phyloP scores from a whole-genome alignment of 495 filamentous ascomycete species.

The Halenospora varia region DNA sequence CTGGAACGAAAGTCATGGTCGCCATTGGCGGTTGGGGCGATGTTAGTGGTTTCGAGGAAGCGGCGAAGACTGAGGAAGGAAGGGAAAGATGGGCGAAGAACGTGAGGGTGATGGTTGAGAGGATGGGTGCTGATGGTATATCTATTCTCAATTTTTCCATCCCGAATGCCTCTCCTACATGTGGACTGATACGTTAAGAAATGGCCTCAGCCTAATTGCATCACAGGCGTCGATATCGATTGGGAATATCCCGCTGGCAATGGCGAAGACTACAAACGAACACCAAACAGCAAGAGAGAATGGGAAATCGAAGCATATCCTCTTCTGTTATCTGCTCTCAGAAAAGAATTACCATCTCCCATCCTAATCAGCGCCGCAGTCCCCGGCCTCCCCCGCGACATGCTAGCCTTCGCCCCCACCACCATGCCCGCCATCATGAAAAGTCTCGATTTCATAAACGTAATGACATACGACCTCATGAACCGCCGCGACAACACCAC shows the following conservation, averaged over 20 bases:
- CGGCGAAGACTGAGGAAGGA: slow-evolving; percentile 47
- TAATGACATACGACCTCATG: slow-evolving; percentile 80
- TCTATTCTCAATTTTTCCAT: background rate
- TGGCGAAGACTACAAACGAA: slow-evolving; percentile 67
- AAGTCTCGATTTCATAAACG: slow-evolving; percentile 68
- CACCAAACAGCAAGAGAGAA: slow-evolving; percentile 56
- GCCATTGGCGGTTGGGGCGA: slow-evolving; percentile 77
- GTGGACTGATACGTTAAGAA: background rate
- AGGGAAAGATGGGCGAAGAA: slow-evolving; percentile 60
- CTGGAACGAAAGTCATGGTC: slow-evolving; percentile 60
- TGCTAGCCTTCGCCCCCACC: slow-evolving; percentile 67
- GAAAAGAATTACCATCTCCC: slow-evolving; percentile 51
- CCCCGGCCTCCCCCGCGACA: slow-evolving; percentile 62
- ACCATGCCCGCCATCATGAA: slow-evolving; percentile 59
- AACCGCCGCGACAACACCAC: slow-evolving; percentile 69
- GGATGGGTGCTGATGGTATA: slow-evolving; percentile 56
- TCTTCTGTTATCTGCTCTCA: slow-evolving; percentile 54
- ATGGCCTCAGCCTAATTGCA: slow-evolving; percentile 1
- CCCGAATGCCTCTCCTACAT: background rate
- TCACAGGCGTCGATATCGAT: slow-evolving; percentile 59
- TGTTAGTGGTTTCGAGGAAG: slow-evolving; percentile 54
- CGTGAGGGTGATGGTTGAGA: slow-evolving; percentile 56
- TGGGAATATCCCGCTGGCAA: slow-evolving; percentile 84
- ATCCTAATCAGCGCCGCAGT: slow-evolving; percentile 69
- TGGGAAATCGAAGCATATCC: slow-evolving; percentile 65